Conservation (phyloP, 2,329 filamentous ascomycete genomes). For the Bertia moriformis region DNA sequence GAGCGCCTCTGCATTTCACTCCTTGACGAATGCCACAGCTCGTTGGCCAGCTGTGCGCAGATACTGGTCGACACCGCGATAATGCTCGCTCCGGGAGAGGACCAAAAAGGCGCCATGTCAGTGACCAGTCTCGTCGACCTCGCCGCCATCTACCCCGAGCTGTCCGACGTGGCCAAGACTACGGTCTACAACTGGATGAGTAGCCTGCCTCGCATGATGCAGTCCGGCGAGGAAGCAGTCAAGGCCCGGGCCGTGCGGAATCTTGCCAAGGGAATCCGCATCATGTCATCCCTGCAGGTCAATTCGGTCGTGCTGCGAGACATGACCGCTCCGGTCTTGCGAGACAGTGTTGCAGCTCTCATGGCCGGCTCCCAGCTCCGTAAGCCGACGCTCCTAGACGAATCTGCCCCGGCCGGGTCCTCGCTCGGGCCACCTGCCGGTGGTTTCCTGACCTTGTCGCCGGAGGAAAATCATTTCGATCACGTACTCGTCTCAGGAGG, state of each 20-base stretch:
- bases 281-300: constrained; percentile 48
- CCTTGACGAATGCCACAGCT: constrained; percentile 63
- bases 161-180: constrained; percentile 43
- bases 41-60: constrained; percentile 51
- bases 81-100: constrained; percentile 41
- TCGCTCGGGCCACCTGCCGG: too few relatives aligned
- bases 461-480: constrained; percentile 27
- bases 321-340: constrained; percentile 51
- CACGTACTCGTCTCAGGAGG: constrained; percentile 49
- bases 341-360: constrained; percentile 53
- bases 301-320: constrained; percentile 54
- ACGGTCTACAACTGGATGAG: constrained; percentile 70
- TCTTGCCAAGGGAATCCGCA: constrained; percentile 57
- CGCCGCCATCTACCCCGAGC: constrained; percentile 33
- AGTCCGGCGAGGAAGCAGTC: constrained; percentile 64
- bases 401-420: constrained; percentile 14
- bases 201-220: constrained; percentile 69
- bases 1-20: constrained; percentile 59
- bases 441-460: too few relatives aligned
- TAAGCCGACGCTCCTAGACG: constrained; percentile 15
- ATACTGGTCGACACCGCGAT: constrained; percentile 74
- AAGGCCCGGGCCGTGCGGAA: constrained; percentile 63
- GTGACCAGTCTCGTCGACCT: constrained; percentile 33
- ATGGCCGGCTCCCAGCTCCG: constrained; percentile 15
- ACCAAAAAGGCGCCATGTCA: constrained; percentile 20